Evolutionary conservation across 1,284 basidiomycete species (phyloP), one percentile per base, ranked within the genome.

Genomic region (Rhodotorula sp.): DNA sequence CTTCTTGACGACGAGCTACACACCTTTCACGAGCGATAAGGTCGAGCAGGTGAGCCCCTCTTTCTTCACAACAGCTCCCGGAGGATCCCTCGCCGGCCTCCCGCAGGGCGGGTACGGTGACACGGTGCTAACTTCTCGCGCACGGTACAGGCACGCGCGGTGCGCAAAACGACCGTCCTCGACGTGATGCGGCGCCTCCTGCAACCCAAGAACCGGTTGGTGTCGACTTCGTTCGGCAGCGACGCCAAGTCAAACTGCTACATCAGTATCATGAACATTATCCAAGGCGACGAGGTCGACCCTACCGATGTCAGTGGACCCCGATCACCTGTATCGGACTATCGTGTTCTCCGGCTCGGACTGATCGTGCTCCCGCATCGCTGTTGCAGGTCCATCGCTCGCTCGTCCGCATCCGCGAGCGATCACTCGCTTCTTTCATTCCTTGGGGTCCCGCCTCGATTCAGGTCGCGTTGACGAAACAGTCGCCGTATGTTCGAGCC

Each of bases 1-100:
- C 83, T 99, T 99, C 86, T 87, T 99, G 70, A 97, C 96, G 91
- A 99, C 97, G n/a, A 94, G 93, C 23, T 99, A 99, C 80, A 99
- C 97, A 6, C 96, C 97, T 0, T 99, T 99, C 82, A 97, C 95
- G 2, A 92, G 91, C 73, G 96, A 98, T 82, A 90, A 92, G 79
- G 92, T 96, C 69, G 93, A 96, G 84, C 92, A 95, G 84, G 93
- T 91, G 67, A 47, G 81, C 78, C 54, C 29, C 65, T 23, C 8
- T 26, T 21, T n/a, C 29, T 39, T 29, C 51, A 49, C n/a, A 12
- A 4, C 47, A 49, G 20, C 47, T 29, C 14, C 23, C 31, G 21
- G 57, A 58, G 31, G 21, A 46, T n/a, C 14, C 21, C 52, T 57
- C 31, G 10, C 31, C 31, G 23, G 5, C 23, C 3, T n/a, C 43